Evolutionary conservation across 2,329 filamentous ascomycete genomes (phyloP).

Genomic region (Ceratocystis variospora): DNA sequence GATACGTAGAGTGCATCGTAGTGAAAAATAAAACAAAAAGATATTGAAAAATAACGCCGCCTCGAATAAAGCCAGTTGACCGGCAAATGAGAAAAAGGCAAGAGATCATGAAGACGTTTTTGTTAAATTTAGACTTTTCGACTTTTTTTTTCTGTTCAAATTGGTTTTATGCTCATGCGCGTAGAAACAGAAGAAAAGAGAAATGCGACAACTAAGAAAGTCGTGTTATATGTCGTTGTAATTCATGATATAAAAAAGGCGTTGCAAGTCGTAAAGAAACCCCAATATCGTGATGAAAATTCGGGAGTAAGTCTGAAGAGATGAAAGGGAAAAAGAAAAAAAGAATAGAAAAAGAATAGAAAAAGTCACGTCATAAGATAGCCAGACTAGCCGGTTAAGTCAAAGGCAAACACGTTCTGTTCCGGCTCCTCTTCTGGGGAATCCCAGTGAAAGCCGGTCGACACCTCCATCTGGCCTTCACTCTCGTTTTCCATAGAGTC

Average conservation of each 20-base stretch:
- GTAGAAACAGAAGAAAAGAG: not conserved
- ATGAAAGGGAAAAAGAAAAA: not conserved
- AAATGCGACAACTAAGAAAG: not conserved
- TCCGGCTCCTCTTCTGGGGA: not conserved
- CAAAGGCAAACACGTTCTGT: not conserved
- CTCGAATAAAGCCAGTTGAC: not conserved
- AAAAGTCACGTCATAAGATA: not conserved
- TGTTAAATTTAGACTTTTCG: slow-evolving; percentile 1
- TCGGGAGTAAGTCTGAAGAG: no score
- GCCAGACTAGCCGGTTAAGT: not conserved
- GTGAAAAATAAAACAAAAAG: not conserved
- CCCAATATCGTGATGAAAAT: not conserved
- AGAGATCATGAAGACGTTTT: slow-evolving; percentile 2
- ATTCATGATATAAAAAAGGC: not conserved
- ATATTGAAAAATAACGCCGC: not conserved
- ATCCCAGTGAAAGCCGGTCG: not conserved
- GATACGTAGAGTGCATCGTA: not conserved
- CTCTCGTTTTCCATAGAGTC: slow-evolving; percentile 1
- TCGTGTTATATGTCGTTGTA: not conserved
- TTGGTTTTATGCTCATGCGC: slow-evolving; percentile 6
- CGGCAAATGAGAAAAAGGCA: not conserved
- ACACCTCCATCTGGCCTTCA: not conserved
- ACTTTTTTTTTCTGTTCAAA: slow-evolving; percentile 14
- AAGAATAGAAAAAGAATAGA: not conserved
- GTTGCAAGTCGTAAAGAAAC: slow-evolving; percentile 10